Base-by-base conservation (phyloP, 2,329 filamentous ascomycete genomes). In the Escovopsis sp. region DNA sequence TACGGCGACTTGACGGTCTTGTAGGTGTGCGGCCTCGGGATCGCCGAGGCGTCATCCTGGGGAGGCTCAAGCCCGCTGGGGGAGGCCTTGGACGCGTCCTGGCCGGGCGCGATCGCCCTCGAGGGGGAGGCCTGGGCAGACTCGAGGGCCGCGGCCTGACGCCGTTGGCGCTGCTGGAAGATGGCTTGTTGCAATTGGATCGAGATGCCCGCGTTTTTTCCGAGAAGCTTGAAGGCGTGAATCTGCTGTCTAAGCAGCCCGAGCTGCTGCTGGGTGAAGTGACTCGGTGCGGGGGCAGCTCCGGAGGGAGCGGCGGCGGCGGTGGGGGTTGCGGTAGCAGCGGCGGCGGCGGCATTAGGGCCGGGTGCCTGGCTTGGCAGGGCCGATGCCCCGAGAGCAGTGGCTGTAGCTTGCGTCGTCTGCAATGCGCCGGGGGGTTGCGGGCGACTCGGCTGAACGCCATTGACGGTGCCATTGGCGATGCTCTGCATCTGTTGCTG, bases 191-290 rank as follows among this genome's bases (percentile, higher is more conserved):
- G 86, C 49, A 94, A 74, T 48, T 77, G 73, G 28, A 75, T 63
- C 1, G 89, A 86, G 4, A 96, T 77, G 1, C 87, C 82, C 12
- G 82, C 71, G 51, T 94, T 94, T 61, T 91, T 93, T 5, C 85
- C 82, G 4, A 98, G 70, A 50, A 87, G 73, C 62, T 93, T 93
- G 64, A 95, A 96, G 0, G 89, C 88, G 52, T 82, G 73, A 40
- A 96, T 94, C 59, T 98, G 91, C 50, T 84, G 80, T 46, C 85
- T 74, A 9, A 98, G 67, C 36, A 85, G 76, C 23, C 73, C 70
- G 38, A 94, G 67, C 59, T 98, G 91, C 44, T 91, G 83, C 23
- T 75, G 73, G 11, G 79, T 80, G 58, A 94, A 88, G 47, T 78
- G 78, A 40, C 72, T 71, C 19, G 61, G 62, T n/a, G 62, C 51